Evolutionary conservation across 2,329 filamentous ascomycete genomes (phyloP), one percentile per base, ranked within the genome.

Genomic region (Ilyonectria destructans): DNA sequence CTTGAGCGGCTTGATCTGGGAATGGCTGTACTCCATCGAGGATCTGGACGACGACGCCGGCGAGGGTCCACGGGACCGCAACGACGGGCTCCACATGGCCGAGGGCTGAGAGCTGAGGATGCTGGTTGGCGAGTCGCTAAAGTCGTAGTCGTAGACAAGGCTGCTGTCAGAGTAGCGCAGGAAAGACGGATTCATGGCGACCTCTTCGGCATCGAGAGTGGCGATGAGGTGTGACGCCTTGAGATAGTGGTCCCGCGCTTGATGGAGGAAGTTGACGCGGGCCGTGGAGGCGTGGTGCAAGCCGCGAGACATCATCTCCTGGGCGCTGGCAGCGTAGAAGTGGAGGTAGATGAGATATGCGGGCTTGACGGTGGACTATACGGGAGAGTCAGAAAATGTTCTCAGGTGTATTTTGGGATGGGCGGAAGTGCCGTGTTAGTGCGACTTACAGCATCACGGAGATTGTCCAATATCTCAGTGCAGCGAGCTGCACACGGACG

Each of bases 281-380:
- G 85, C 82, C 2, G 83, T 77, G 0, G 86, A 86, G 2, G 82
- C 82, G 12, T 82, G 78, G 17, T 83, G 82, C 8, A 89, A 79
- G 40, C 83, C 81, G 31, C 84, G 83, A 1, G 87, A 87, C 71
- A 87, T 87, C 81, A 86, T 85, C 73, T 90, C 88, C 48, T 88
- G 82, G 15, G 88, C 86, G n/a, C 83, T 85, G 21, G 88, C 88
- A n/a, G 88, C 88, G 69, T 90, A 90, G 76, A 90, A 90, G 75
- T 89, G 85, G 6, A 90, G 82, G 68, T 89, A 89, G 70, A 90
- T 86, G 37, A 89, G 80, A 73, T 90, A 86, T 7, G 86, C 80
- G 2, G 87, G 85, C 74, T 89, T 86, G 21, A 86, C 80, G 29
- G 81, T 75, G 13, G 81, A 80, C 77, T 78, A 52, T 12, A 23